Conservation (phyloP, 2,329 filamentous ascomycete species). For the Beauveria pseudobassiana region DNA sequence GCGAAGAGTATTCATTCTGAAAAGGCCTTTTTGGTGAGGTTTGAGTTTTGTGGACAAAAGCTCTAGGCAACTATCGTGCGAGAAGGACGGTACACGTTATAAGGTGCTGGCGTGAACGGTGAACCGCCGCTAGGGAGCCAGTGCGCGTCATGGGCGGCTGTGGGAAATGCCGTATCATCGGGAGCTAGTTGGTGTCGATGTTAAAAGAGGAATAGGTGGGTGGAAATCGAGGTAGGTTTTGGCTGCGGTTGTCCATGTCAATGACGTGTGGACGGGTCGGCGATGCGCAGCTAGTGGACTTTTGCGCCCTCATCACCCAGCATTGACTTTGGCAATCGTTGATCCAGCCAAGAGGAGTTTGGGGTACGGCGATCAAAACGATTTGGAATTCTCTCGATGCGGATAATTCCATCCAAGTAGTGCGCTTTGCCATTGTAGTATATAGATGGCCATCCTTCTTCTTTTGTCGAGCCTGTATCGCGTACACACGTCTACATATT, state of each 20-base stretch:
- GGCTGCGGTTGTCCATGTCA: not conserved
- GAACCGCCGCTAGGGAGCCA: not conserved
- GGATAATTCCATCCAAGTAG: not conserved
- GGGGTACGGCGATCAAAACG: not conserved
- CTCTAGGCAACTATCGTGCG: not conserved
- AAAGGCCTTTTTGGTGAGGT: not conserved
- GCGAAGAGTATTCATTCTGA: not conserved
- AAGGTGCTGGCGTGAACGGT: not conserved
- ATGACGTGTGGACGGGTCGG: conserved; percentile 1
- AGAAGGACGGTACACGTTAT: not conserved
- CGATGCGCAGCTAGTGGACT: not conserved
- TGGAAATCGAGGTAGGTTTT: not conserved
- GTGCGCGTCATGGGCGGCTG: not conserved
- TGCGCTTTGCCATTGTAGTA: not conserved
- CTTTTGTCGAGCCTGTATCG: not conserved
- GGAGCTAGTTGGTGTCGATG: not conserved
- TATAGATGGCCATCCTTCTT: not conserved
- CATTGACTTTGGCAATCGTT: not conserved
- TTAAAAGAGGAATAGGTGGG: not conserved
- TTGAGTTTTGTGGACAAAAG: not conserved
- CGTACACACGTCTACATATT: not conserved
- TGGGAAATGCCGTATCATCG: not conserved
- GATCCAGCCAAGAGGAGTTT: not conserved
- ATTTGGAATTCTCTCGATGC: not conserved
- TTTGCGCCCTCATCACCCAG: not conserved